Evolutionary conservation across 176 grass and related monocot genomes (phyloP).

Genomic region (Eragrostis nindensis): DNA sequence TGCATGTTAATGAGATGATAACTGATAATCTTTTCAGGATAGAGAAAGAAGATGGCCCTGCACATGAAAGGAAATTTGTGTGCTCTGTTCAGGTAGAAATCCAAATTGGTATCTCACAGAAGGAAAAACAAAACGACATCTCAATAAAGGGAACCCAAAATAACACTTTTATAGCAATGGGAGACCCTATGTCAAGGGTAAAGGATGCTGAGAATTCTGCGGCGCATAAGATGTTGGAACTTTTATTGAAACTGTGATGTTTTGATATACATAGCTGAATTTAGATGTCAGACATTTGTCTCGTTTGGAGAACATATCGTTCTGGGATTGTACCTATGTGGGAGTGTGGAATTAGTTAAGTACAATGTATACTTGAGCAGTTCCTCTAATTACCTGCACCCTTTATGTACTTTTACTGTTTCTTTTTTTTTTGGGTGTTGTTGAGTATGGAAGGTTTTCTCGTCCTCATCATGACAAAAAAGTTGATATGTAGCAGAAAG

Average conservation of each 20-base stretch:
- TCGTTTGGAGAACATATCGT: background rate
- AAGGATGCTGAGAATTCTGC: slow-evolving; percentile 81
- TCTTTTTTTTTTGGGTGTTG: too few species aligned
- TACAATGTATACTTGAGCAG: too few species aligned
- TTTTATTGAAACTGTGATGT: slow-evolving; percentile 28
- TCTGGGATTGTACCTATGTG: background rate
- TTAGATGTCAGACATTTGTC: background rate
- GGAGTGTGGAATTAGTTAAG: too few species aligned
- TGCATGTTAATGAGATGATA: background rate
- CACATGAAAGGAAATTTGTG: slow-evolving; percentile 37
- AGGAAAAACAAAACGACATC: background rate
- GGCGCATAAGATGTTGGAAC: slow-evolving; percentile 65
- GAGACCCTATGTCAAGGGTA: slow-evolving; percentile 64
- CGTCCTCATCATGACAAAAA: too few species aligned
- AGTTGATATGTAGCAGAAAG: too few species aligned
- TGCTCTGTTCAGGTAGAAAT: background rate
- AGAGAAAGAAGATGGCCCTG: slow-evolving; percentile 77
- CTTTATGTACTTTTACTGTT: too few species aligned
- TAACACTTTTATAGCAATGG: slow-evolving; percentile 47
- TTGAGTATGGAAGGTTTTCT: too few species aligned
- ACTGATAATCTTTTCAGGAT: slow-evolving; percentile 56
- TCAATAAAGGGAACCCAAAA: slow-evolving; percentile 26
- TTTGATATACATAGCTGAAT: background rate
- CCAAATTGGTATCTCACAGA: background rate
- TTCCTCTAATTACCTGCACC: too few species aligned